Percentiles rank a stretch among this genome's conserved stretches.
phyloP scores from a whole-genome alignment of 306 rosid species.

The Prunus salicina region DNA sequence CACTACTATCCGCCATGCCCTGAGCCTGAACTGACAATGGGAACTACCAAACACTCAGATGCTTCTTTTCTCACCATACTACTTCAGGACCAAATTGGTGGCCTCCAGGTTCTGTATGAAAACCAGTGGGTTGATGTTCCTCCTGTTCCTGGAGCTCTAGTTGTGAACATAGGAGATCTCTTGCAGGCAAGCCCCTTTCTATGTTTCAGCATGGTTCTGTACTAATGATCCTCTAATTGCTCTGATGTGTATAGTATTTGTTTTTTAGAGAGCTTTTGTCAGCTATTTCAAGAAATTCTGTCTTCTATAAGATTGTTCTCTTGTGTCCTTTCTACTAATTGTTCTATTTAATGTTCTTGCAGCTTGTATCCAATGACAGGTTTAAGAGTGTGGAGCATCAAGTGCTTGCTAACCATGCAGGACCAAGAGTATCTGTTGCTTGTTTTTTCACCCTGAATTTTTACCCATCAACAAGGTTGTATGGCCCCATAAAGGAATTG shows the following conservation, averaged over 20 bases:
- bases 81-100: constrained; percentile 39
- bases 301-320: too few species aligned
- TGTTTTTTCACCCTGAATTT: constrained; percentile 14
- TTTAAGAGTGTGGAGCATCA: constrained; percentile 25
- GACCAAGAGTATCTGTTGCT: constrained; percentile 21
- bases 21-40: constrained; percentile 38
- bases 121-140: constrained; percentile 34
- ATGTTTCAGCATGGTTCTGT: too few species aligned
- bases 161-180: constrained; percentile 37
- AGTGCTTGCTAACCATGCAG: constrained; percentile 16
- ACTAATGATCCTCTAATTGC: too few species aligned
- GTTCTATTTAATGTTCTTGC: background rate
- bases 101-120: constrained; percentile 30
- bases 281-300: too few species aligned
- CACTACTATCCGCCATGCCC: constrained; percentile 36
- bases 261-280: too few species aligned
- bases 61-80: constrained; percentile 25
- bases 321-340: too few species aligned
- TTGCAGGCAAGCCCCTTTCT: constrained; percentile 27
- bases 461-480: background rate
- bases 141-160: constrained; percentile 28
- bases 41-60: constrained; percentile 30
- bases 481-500: constrained; percentile 17
- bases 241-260: too few species aligned
- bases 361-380: constrained; percentile 33